These are phyloP conservation scores for Tetrahymena thermophila DNA, from an alignment of 73 alveolate species.

Conservation along the genomic window DNA sequence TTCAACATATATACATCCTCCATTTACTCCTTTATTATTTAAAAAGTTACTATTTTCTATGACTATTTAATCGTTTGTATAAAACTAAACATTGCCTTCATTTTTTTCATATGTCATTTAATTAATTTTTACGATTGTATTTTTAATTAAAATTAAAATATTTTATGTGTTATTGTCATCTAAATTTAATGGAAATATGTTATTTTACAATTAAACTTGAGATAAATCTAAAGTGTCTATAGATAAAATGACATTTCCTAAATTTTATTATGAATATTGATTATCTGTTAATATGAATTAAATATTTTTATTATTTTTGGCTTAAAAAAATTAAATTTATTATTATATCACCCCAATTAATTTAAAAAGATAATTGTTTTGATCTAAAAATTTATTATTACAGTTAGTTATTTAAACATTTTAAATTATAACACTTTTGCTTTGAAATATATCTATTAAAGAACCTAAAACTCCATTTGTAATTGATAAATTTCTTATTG, in stretches of 20 bases:
- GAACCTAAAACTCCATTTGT: not conserved
- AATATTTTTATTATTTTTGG: not conserved
- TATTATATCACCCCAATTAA: not conserved
- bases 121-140: not conserved
- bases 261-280: not conserved
- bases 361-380: too few species aligned
- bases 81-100: not conserved
- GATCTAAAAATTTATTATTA: too few species aligned
- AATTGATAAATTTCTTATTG: not conserved
- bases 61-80: not conserved
- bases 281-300: not conserved
- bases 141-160: not conserved
- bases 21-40: not conserved
- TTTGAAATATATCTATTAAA: not conserved
- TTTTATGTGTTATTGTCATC: not conserved
- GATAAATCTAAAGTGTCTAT: not conserved
- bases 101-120: not conserved
- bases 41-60: not conserved
- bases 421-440: not conserved
- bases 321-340: not conserved
- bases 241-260: not conserved
- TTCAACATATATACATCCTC: not conserved
- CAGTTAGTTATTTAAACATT: not conserved
- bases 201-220: not conserved
- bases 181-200: not conserved